Evolutionary conservation across 2,329 filamentous ascomycete genomes (phyloP).

Genomic region (Botryosphaeria dothidea): DNA sequence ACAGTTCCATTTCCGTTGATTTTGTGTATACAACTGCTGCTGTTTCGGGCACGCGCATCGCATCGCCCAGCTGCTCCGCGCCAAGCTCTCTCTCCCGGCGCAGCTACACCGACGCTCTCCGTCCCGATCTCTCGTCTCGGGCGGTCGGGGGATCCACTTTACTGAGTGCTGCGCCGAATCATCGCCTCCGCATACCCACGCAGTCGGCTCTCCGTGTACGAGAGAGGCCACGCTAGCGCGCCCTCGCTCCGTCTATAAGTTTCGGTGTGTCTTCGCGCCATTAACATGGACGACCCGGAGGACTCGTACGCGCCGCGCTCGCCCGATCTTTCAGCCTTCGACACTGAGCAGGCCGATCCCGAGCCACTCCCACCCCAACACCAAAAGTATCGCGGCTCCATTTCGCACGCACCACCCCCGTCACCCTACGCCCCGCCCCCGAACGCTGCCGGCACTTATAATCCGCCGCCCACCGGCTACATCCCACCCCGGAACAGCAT

Average conservation of each 20-base stretch:
- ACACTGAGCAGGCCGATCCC: constrained; percentile 40
- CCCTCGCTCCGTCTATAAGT: constrained; percentile 15
- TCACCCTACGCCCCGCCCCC: constrained; percentile 22
- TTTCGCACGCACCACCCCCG: constrained; percentile 22
- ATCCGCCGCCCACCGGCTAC: constrained; percentile 33
- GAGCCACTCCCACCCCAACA: constrained; percentile 37
- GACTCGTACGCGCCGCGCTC: constrained; percentile 20
- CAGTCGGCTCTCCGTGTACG: background rate
- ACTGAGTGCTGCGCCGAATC: constrained; percentile 1
- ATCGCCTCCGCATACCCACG: constrained; percentile 12
- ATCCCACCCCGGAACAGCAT: constrained; percentile 11
- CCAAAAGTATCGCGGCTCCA: constrained; percentile 37
- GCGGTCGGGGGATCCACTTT: constrained; percentile 6
- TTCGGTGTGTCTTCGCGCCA: constrained; percentile 10
- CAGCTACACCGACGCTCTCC: constrained; percentile 13
- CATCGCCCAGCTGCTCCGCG: background rate
- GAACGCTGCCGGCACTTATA: constrained; percentile 38
- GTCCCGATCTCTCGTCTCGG: constrained; percentile 14
- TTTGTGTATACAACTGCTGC: background rate
- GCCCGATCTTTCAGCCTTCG: constrained; percentile 49
- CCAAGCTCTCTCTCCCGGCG: constrained; percentile 6
- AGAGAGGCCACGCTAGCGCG: constrained; percentile 5
- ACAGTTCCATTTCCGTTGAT: background rate
- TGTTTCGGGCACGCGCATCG: background rate
- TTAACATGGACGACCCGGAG: constrained; percentile 14